Evolutionary conservation across 371 early-diverging fungal species (phyloP), one percentile per base, ranked within the genome.

Genomic region (Batkoa obscura): DNA sequence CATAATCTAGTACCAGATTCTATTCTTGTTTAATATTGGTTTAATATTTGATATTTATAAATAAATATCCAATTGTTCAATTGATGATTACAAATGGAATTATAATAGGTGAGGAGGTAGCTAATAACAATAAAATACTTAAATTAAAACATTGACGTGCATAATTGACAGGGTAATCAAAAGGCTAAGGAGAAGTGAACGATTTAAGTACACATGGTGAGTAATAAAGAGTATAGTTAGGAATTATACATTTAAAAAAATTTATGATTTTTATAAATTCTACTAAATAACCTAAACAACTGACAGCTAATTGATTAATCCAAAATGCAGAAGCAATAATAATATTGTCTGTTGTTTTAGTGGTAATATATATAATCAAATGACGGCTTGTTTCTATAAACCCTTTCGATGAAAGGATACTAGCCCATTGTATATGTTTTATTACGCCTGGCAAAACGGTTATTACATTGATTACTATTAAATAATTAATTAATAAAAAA

Each of bases 141-240:
- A 59, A 52, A 33, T 55, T 48, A 34, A 55, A 59, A n/a, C 36
- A 10, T 38, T 59, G 59, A 34, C 43, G 12, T 35, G 54, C 55
- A 48, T 59, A 59, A 46, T 38, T 41, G 17, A 55, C 47, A 12
- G 59, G 49, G 32, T 59, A 59, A 36, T 59, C 59, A 34, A 59
- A 59, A 33, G 41, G 32, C 4, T 47, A 48, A 9, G 59, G 59
- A 30, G 31, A 4, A 17, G 55, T 39, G 8, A 47, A 43, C 48
- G 54, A 54, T 35, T 33, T 46, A 10, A 59, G 12, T 15, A 55
- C 47, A 15, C 59, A 23, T 5, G 59, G 55, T 10, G 59, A 48
- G 10, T 32, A 49, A 12, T 39, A 39, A n/a, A 34, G 12, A 6
- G 36, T 36, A 34, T 37, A 4, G 46, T 36, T 55, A 31, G 30